Evolutionary conservation across 1,139 yeast genomes (phyloP).

Genomic region (Sporopachydermia cereana): DNA sequence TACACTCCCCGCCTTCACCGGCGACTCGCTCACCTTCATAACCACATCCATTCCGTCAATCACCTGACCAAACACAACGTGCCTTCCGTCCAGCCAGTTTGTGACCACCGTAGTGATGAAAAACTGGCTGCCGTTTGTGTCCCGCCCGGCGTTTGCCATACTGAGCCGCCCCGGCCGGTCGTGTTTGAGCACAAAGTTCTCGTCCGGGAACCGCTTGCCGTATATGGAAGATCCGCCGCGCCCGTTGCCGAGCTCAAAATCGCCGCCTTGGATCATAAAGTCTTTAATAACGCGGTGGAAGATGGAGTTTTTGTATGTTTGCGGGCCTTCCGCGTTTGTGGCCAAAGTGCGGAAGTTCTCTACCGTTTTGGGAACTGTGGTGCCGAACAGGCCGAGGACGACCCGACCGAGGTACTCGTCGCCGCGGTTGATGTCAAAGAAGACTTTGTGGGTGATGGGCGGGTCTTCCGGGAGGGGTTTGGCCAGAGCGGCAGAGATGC

Average conservation of each 20-base stretch:
- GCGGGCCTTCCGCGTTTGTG: constrained; percentile 56
- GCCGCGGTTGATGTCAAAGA: constrained; percentile 76
- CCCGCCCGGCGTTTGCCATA: constrained; percentile 95
- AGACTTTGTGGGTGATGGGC: constrained; percentile 62
- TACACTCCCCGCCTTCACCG: constrained; percentile 61
- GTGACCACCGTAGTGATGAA: constrained; percentile 88
- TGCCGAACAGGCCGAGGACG: constrained; percentile 72
- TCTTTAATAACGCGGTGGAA: constrained; percentile 94
- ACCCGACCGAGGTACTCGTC: constrained; percentile 60
- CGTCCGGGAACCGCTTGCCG: constrained; percentile 81
- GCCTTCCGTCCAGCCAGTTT: constrained; percentile 89
- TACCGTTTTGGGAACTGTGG: constrained; percentile 85
- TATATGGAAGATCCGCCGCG: constrained; percentile 95
- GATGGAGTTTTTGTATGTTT: constrained; percentile 70
- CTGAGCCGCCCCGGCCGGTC: constrained; percentile 62
- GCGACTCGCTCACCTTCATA: constrained; percentile 61
- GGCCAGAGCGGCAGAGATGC: background rate
- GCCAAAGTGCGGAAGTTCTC: constrained; percentile 64
- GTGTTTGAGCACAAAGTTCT: constrained; percentile 75
- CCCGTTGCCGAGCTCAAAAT: constrained; percentile 84
- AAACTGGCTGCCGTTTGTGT: constrained; percentile 94
- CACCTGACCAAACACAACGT: constrained; percentile 94
- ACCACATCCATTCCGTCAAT: constrained; percentile 77
- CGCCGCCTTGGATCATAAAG: constrained; percentile 98
- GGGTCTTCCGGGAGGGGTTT: constrained; percentile 34